A percentile compares a stretch with the other conserved stretches of the same genome.
phyloP scores from a whole-genome alignment of 2,329 filamentous ascomycete genomes.

The Fusarium sp. region DNA sequence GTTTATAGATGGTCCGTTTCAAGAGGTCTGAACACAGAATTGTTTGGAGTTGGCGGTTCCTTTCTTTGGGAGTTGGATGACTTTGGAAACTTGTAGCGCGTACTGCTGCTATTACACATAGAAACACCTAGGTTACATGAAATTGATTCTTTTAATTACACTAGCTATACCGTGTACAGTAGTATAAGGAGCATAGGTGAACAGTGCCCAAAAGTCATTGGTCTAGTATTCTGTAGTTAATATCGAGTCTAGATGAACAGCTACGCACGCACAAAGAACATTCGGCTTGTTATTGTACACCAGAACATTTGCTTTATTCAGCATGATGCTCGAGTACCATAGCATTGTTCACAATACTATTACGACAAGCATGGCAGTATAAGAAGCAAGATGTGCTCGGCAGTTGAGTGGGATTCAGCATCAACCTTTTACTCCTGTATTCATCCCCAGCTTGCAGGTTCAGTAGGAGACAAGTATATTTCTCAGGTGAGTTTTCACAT shows the following conservation, averaged over 20 bases:
- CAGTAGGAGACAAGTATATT: slow-evolving; percentile 2
- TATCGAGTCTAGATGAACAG: slow-evolving; percentile 1
- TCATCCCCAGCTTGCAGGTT: slow-evolving; percentile 4
- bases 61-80: slow-evolving; percentile 11
- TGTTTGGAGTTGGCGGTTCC: slow-evolving; percentile 25
- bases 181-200: not conserved
- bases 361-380: not conserved
- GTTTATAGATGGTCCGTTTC: slow-evolving; percentile 39
- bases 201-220: not conserved
- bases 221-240: not conserved
- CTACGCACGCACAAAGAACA: slow-evolving; percentile 1
- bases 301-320: not conserved
- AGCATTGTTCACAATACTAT: not conserved
- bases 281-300: not conserved
- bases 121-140: slow-evolving; percentile 14
- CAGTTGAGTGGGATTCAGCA: not conserved
- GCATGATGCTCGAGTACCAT: not conserved
- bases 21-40: slow-evolving; percentile 7
- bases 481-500: slow-evolving; percentile 7
- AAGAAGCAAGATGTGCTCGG: not conserved
- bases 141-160: slow-evolving; percentile 6
- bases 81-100: slow-evolving; percentile 2
- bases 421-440: not conserved
- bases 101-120: not conserved
- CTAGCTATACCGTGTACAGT: not conserved